Percentiles rank a stretch among this genome's conserved stretches.
Conservation (phyloP, 345 rosid genomes). For the Tarenaya hassleriana region DNA sequence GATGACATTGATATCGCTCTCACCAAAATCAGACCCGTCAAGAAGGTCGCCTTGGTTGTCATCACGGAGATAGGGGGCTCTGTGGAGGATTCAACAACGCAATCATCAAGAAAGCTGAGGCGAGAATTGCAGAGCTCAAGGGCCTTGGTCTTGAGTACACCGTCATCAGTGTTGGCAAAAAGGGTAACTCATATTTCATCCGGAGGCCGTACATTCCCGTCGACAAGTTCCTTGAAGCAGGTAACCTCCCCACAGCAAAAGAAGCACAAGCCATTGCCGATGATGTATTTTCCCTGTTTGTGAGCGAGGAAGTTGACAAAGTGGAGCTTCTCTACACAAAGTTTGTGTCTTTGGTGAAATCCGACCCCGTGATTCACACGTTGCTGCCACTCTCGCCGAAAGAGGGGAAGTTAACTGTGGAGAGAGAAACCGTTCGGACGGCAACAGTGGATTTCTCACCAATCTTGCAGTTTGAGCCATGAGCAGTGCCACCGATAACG, state of each 20-base stretch:
- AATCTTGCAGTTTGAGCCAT: constrained; percentile 90
- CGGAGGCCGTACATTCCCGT: constrained; percentile 86
- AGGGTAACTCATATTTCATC: constrained; percentile 70
- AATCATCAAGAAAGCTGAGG: constrained; percentile 74
- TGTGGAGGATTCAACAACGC: constrained; percentile 77
- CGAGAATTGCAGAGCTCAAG: constrained; percentile 61
- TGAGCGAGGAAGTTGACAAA: constrained; percentile 88
- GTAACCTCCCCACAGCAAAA: constrained; percentile 53
- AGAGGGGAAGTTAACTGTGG: constrained; percentile 83
- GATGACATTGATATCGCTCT: constrained; percentile 82
- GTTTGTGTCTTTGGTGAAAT: constrained; percentile 78
- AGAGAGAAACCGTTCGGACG: constrained; percentile 64
- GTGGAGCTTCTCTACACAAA: constrained; percentile 94
- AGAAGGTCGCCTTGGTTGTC: constrained; percentile 89
- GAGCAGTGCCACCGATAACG: constrained; percentile 89
- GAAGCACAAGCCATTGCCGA: constrained; percentile 72
- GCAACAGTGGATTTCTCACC: constrained; percentile 55
- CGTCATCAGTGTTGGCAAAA: constrained; percentile 78
- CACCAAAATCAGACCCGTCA: constrained; percentile 80
- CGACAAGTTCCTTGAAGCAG: constrained; percentile 46
- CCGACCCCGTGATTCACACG: constrained; percentile 85
- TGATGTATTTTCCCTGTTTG: constrained; percentile 62
- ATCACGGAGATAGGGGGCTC: constrained; percentile 82
- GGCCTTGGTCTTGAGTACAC: constrained; percentile 57
- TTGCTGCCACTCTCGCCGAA: constrained; percentile 79